phyloP scores from a whole-genome alignment of 2,329 filamentous ascomycete genomes.

The Diaporthe humulicola region DNA sequence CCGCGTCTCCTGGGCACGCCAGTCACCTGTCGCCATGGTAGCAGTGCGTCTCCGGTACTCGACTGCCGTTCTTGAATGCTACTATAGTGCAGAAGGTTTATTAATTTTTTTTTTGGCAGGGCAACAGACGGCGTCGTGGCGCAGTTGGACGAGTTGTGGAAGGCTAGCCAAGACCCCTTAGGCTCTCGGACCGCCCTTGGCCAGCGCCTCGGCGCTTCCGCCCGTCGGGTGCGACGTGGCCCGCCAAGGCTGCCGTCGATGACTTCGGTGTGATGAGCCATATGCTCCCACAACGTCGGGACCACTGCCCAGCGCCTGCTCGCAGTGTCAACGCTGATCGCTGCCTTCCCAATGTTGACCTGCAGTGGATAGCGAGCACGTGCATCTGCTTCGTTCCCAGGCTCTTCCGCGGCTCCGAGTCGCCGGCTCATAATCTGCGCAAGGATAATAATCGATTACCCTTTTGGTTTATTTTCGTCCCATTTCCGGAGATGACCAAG shows the following conservation, averaged over 20 bases:
- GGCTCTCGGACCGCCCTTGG: constrained; percentile 18
- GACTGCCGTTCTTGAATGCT: not conserved
- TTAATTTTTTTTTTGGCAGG: not conserved
- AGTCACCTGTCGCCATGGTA: not conserved
- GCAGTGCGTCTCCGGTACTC: constrained; percentile 4
- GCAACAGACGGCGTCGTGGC: not conserved
- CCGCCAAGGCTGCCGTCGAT: constrained; percentile 9
- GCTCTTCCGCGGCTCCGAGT: too few relatives aligned
- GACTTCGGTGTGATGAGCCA: not conserved
- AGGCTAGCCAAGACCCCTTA: not conserved
- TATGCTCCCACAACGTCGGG: not conserved
- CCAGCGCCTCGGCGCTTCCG: constrained; percentile 12
- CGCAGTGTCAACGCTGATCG: not conserved
- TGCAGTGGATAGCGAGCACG: not conserved
- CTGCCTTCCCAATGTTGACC: not conserved
- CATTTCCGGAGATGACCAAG: too few relatives aligned
- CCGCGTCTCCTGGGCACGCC: not conserved
- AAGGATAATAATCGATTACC: too few relatives aligned
- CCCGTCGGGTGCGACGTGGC: not conserved
- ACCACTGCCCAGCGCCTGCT: not conserved
- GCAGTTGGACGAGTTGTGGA: not conserved
- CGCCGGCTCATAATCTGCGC: too few relatives aligned
- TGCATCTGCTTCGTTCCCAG: too few relatives aligned
- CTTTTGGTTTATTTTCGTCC: too few relatives aligned
- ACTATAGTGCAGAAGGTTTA: not conserved